Evolutionary conservation across 1,284 basidiomycete genomes (phyloP), one percentile per base, ranked within the genome.

Genomic region (Paramarasmius palmivorus): DNA sequence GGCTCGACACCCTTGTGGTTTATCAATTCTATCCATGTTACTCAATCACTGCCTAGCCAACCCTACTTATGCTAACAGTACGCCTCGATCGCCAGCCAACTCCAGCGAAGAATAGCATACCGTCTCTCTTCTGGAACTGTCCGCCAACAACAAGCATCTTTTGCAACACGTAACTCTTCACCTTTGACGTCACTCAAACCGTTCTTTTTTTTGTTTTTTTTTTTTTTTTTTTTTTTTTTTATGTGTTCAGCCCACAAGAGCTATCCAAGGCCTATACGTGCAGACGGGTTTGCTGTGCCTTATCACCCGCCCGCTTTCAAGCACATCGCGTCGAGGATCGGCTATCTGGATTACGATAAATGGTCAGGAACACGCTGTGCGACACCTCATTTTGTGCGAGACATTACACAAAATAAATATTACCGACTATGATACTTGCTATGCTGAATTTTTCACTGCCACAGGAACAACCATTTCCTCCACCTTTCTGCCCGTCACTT

Each of bases 401-500:
- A 40, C 63, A 19, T 54, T 57, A n/a, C 41, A n/a, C n/a, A n/a
- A n/a, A n/a, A n/a, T n/a, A n/a, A n/a, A n/a, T n/a, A n/a, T n/a
- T n/a, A n/a, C n/a, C n/a, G n/a, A n/a, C n/a, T n/a, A n/a, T n/a
- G n/a, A n/a, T n/a, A n/a, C n/a, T n/a, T n/a, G n/a, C 64, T 4
- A 49, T 67, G 9, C 55, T 69, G 26, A 59, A 66, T 26, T 65
- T 68, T 39, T 40, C 59, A n/a, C 54, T n/a, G n/a, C n/a, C n/a
- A n/a, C 58, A 3, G 57, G 61, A n/a, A 52, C 59, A 4, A 56
- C 58, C 3, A 58, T n/a, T n/a, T 65, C 15, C 54, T 64, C 17
- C 54, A 69, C 38, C 66, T 63, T 1, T 70, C 68, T 3, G 63
- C 61, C n/a, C n/a, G n/a, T n/a, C n/a, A n/a, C 4, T 19, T 52